phyloP scores from a whole-genome alignment of 768 basidiomycete genomes.

The Sporobolomyces roseus region DNA sequence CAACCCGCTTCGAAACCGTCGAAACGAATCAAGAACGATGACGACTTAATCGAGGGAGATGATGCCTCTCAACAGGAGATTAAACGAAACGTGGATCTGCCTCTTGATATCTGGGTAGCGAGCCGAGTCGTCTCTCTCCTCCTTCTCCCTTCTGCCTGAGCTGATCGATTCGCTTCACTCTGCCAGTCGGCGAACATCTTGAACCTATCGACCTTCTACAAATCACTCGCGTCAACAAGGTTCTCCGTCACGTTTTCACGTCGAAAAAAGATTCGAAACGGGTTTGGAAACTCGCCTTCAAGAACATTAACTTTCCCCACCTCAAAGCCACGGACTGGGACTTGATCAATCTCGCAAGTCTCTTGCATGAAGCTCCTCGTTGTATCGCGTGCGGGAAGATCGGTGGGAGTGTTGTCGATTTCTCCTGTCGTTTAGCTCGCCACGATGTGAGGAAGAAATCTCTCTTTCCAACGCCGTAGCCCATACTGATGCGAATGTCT shows the following conservation, averaged over 20 bases:
- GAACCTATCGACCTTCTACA: background rate
- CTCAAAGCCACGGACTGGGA: conserved; percentile 11
- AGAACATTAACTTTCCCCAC: background rate
- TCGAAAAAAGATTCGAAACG: conserved; percentile 2
- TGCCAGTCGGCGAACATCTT: conserved; percentile 6
- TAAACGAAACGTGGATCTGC: no score
- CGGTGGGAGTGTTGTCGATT: background rate
- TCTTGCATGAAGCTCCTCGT: background rate
- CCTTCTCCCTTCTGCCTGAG: background rate
- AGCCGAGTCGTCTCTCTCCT: background rate
- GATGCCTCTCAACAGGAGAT: no score
- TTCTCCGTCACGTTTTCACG: background rate
- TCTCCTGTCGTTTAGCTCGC: background rate
- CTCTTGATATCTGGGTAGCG: no score
- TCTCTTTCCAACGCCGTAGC: background rate
- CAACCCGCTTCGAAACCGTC: no score
- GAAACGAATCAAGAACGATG: no score
- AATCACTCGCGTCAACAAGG: conserved; percentile 7
- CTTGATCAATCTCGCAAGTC: background rate
- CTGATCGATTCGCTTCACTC: background rate
- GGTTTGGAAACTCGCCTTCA: conserved; percentile 2
- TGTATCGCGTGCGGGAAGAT: background rate
- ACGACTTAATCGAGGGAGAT: no score
- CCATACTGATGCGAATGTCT: background rate
- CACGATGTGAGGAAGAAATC: background rate